phyloP scores from a whole-genome alignment of 805 yeast genomes.

The Zygotorulaspora danielsina region DNA sequence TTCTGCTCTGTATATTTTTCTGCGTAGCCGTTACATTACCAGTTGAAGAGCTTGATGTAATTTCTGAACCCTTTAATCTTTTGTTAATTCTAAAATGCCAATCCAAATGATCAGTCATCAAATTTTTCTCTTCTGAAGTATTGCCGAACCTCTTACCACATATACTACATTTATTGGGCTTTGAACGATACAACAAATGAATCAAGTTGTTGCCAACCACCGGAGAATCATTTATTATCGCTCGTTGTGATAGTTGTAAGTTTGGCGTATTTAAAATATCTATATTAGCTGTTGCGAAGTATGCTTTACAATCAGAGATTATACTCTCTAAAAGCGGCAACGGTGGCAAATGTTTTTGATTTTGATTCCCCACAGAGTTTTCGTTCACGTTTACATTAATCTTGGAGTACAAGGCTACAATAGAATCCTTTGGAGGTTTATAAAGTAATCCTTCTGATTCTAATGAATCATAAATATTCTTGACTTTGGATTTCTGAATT shows the following conservation, averaged over 20 bases:
- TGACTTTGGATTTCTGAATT: slow-evolving; percentile 19
- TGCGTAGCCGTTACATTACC: slow-evolving; percentile 19
- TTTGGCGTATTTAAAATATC: slow-evolving; percentile 30
- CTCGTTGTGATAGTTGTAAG: slow-evolving; percentile 35
- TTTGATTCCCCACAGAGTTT: slow-evolving; percentile 8
- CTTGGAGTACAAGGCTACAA: slow-evolving; percentile 26
- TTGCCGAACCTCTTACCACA: slow-evolving; percentile 84
- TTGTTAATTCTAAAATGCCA: slow-evolving; percentile 95
- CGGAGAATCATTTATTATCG: slow-evolving; percentile 29
- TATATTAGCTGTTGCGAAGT: slow-evolving; percentile 29
- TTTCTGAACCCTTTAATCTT: slow-evolving; percentile 48
- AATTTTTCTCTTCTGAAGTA: slow-evolving; percentile 49
- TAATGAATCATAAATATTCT: slow-evolving; percentile 22
- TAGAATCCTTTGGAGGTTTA: slow-evolving; percentile 29
- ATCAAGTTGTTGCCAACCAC: slow-evolving; percentile 30
- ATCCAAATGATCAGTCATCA: slow-evolving; percentile 70
- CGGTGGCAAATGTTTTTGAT: slow-evolving; percentile 23
- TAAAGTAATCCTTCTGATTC: slow-evolving; percentile 24
- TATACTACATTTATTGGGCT: slow-evolving; percentile 77
- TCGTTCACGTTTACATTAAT: slow-evolving; percentile 16
- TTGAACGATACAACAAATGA: slow-evolving; percentile 34
- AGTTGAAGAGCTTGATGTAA: slow-evolving; percentile 11
- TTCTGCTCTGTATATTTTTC: slow-evolving; percentile 59
- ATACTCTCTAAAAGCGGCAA: slow-evolving; percentile 24
- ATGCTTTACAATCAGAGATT: slow-evolving; percentile 31